Conservation (phyloP, 345 rosid genomes). For the Litchi chinensis region DNA sequence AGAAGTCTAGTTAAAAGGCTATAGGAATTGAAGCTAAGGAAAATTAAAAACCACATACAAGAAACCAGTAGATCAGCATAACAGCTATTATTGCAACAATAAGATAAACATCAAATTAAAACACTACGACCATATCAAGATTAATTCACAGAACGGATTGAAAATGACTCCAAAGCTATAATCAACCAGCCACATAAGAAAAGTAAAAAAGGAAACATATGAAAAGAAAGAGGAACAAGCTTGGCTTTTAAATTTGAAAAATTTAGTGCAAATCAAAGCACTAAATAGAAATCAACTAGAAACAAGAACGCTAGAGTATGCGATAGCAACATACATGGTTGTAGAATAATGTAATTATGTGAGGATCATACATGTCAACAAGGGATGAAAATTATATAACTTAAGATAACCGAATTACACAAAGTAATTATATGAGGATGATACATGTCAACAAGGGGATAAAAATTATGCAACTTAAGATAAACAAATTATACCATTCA, state of each 20-base stretch:
- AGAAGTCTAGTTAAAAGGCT: background rate
- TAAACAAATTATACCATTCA: constrained; percentile 54
- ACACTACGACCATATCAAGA: background rate
- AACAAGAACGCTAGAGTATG: background rate
- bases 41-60: background rate
- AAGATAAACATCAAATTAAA: background rate
- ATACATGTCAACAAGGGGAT: too few relatives aligned
- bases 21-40: background rate
- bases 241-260: background rate
- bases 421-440: too few relatives aligned
- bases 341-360: background rate
- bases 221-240: background rate
- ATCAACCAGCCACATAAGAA: background rate
- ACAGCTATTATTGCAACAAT: background rate
- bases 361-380: background rate
- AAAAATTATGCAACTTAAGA: background rate
- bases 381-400: background rate
- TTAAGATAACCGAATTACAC: background rate
- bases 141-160: background rate
- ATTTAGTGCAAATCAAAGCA: background rate
- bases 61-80: constrained; percentile 2
- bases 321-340: background rate
- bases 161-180: background rate
- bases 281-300: background rate
- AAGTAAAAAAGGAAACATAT: background rate